These are phyloP conservation scores for Spathaspora sp. DNA, from an alignment of 1,139 yeast species.

Conservation along the genomic window DNA sequence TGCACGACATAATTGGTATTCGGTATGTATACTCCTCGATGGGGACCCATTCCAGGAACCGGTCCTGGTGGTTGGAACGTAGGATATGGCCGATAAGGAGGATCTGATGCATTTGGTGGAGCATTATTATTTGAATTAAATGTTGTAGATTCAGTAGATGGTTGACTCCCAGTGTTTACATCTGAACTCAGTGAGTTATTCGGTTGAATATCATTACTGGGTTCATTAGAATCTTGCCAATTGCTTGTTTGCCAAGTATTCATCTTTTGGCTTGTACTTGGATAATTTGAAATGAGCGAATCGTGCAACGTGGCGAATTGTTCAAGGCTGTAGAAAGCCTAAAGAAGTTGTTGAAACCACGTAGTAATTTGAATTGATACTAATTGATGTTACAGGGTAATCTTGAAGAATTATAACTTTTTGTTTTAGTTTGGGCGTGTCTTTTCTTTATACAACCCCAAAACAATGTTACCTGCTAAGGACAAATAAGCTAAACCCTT, in stretches of 20 bases:
- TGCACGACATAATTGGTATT: constrained; percentile 6
- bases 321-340: too few relatives aligned
- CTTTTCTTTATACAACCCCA: neutral
- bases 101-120: neutral
- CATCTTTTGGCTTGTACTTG: neutral
- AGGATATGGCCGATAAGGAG: neutral
- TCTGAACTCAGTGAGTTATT: neutral
- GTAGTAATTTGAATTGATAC: too few relatives aligned
- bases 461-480: neutral
- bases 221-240: constrained; percentile 2
- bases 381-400: neutral
- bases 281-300: neutral
- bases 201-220: neutral
- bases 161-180: neutral
- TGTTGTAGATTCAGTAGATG: neutral
- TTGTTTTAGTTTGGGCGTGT: neutral
- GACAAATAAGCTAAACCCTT: neutral
- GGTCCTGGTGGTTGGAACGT: constrained; percentile 1
- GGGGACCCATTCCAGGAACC: constrained; percentile 1
- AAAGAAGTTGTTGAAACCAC: too few relatives aligned
- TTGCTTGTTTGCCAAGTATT: constrained; percentile 3
- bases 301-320: neutral
- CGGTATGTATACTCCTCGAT: constrained; percentile 5
- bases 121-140: neutral
- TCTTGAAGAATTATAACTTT: too few relatives aligned